phyloP scores from a whole-genome alignment of 257 asterid species.

The Nicotiana knightiana region DNA sequence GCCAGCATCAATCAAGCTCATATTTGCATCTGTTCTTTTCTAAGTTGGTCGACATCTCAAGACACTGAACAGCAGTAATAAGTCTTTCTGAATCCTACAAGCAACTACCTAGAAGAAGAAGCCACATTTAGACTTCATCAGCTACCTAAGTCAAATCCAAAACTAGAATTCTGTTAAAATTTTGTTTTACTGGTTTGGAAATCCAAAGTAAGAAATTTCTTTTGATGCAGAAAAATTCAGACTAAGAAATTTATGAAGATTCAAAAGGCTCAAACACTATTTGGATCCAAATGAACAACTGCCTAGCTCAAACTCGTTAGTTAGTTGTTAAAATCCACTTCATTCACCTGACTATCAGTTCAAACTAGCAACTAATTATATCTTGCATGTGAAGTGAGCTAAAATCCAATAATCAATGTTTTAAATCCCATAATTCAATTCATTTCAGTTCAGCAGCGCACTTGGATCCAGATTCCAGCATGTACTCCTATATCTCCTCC shows the following conservation, averaged over 20 bases:
- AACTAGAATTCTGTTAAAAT: background rate
- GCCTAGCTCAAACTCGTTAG: background rate
- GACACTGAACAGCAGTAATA: background rate
- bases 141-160: background rate
- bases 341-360: background rate
- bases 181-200: background rate
- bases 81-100: background rate
- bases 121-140: background rate
- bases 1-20: background rate
- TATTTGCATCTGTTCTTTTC: background rate
- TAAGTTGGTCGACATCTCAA: background rate
- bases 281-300: background rate
- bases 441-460: background rate
- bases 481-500: background rate
- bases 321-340: background rate
- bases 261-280: background rate
- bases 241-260: background rate
- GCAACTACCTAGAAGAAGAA: background rate
- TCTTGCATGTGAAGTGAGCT: background rate
- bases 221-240: background rate
- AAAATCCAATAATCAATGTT: background rate
- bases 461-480: background rate
- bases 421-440: background rate
- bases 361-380: background rate
- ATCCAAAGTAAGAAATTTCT: background rate